Evolutionary conservation across 371 early-diverging fungal species (phyloP), one percentile per base, ranked within the genome.

Genomic region (Mucor sp.): DNA sequence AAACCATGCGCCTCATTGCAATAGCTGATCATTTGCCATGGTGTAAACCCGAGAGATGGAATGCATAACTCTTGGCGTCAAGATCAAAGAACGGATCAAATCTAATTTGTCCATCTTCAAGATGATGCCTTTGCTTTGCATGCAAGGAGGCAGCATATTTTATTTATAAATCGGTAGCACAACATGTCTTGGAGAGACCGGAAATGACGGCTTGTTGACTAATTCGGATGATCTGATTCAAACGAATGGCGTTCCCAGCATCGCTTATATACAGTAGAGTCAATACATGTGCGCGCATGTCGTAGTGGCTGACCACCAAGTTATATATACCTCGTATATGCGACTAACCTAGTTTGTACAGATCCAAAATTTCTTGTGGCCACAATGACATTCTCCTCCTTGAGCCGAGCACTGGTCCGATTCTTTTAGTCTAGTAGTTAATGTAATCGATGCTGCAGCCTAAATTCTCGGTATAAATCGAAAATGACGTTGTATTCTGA

Each of bases 131-230:
- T 9, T 48, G 1, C 6, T 17, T 47, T 48, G 23, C 23, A 21
- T 48, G 48, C 6, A 21, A 21, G 19, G 7, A 48, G 48, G 23
- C n/a, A 6, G 23, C 6, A 48, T 9, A 0, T 6, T 48, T 48
- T 50, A 50, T 50, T 50, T 50, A 12, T 50, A 50, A 5, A 7
- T 4, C 25, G 23, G 17, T 50, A 23, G 50, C 25, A 44, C 44
- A 19, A 44, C 19, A 14, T 47, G n/a, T 17, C 44, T 43, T 43
- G n/a, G 17, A 17, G 23, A 23, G 7, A 25, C 1, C 50, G 50
- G 50, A 50, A 50, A 50, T 50, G 50, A 50, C 50, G 50, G 50
- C 9, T 50, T 50, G 50, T 50, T 50, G 25, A 50, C 50, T 50
- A 50, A 50, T 50, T 50, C 25, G 25, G 50, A 50, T 14, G 25